These are phyloP conservation scores for Apiospora saccharicola DNA, from an alignment of 2,329 filamentous ascomycete genomes.

Conservation along the genomic window DNA sequence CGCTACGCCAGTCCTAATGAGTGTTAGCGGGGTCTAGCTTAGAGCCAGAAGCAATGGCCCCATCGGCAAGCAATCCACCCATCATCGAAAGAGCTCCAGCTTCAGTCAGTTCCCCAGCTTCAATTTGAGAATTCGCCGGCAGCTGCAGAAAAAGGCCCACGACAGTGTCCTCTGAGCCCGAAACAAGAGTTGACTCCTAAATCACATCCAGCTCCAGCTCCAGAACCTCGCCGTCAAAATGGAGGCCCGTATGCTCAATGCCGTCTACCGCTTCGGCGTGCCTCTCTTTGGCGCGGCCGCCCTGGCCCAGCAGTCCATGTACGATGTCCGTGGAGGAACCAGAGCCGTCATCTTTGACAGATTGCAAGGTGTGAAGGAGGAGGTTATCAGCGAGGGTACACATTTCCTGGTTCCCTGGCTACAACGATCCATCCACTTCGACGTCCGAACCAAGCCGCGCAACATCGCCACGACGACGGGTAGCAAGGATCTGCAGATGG, in stretches of 20 bases:
- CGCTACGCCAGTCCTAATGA: background rate
- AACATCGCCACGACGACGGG: constrained; percentile 98
- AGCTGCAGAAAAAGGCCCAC: constrained; percentile 4
- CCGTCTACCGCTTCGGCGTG: constrained; percentile 73
- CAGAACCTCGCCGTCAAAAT: constrained; percentile 17
- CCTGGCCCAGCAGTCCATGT: constrained; percentile 80
- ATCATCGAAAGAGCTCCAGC: constrained; percentile 19
- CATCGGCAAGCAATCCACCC: constrained; percentile 8
- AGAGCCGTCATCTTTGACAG: constrained; percentile 98
- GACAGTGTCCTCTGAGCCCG: background rate
- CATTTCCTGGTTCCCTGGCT: constrained; percentile 97
- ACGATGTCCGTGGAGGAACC: constrained; percentile 95
- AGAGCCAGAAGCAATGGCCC: constrained; percentile 5
- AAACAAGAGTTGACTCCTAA: background rate
- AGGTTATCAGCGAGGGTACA: constrained; percentile 93
- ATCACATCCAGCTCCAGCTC: background rate
- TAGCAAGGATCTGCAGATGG: constrained; percentile 99
- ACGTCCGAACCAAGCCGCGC: constrained; percentile 95
- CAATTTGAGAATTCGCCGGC: constrained; percentile 6
- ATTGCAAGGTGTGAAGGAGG: constrained; percentile 88
- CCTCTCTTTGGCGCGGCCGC: constrained; percentile 74
- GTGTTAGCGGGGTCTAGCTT: background rate
- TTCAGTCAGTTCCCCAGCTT: constrained; percentile 16
- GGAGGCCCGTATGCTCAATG: constrained; percentile 65
- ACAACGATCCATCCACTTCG: constrained; percentile 92